Base-by-base conservation (phyloP, 1,284 basidiomycete species). In the Exobasidium cylindrosporum region DNA sequence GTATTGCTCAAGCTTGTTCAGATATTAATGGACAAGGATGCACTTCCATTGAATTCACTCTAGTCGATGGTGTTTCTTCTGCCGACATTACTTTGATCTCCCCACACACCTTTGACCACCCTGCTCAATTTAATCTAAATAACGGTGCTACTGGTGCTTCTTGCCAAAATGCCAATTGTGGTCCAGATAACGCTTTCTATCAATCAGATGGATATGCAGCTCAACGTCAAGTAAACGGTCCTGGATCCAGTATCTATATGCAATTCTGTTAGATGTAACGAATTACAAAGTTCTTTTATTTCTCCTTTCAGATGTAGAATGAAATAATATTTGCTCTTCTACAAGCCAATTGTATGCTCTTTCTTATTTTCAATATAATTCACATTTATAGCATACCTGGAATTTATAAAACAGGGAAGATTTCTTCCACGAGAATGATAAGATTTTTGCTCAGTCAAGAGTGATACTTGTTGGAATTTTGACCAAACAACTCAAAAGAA, bases 151-250 rank as follows among this genome's bases (percentile, higher is more conserved):
- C 46, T n/a, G 29, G 63, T 35, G 63, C 63, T 11, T 24, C 54
- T 14, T 64, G 63, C 59, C 28, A 32, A 30, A 58, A 49, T 56
- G 17, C 61, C 10, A 23, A 59, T 53, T 64, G 63, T 56, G 63
- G 63, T 4, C 14, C 61, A 4, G 44, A 64, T 30, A 62, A 64
- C 32, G 63, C 63, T 40, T 64, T 64, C 24, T 64, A 28, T 32
- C 21, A 57, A 23, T 44, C 24, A 29, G 43, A 24, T 23, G 61
- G 55, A 24, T 62, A 64, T 40, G 14, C 31, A 7, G 60, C 63
- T 24, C 63, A 64, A 54, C 63, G 63, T 29, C 54, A 64, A 30
- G 63, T 54, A 31, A 43, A 44, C 14, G 35, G 29, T 26, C 10
- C 57, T 29, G 29, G 55, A 45, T n/a, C 55, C 35, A 45, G 40